Conservation (phyloP, 352 stramenopile genomes). For the Elongisporangium anandrum region DNA sequence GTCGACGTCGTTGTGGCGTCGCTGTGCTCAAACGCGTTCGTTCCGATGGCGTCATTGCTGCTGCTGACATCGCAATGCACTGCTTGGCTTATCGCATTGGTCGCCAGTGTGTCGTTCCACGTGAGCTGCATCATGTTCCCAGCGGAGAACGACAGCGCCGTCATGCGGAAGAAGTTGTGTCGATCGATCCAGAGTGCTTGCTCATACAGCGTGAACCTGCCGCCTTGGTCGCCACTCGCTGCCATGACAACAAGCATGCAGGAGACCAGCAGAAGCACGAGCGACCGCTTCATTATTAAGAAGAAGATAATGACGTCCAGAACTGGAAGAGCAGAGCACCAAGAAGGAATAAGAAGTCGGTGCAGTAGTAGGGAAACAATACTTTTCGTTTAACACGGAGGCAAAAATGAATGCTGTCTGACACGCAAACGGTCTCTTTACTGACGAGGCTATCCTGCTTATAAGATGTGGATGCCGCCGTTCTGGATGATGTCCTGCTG, state of each 20-base stretch:
- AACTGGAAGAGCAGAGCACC: no score
- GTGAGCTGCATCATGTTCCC: slow-evolving; percentile 61
- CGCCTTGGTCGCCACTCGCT: neutral
- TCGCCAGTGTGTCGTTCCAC: slow-evolving; percentile 46
- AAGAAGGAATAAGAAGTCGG: neutral
- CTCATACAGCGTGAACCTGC: neutral
- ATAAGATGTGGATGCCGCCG: slow-evolving; percentile 33
- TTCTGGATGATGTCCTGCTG: slow-evolving; percentile 80
- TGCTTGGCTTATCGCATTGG: slow-evolving; percentile 26
- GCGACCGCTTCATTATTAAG: neutral
- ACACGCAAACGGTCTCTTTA: neutral
- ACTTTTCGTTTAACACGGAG: neutral
- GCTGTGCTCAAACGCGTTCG: slow-evolving; percentile 38
- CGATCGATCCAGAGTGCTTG: slow-evolving; percentile 52
- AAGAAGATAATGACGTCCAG: no score
- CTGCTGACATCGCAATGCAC: slow-evolving; percentile 26
- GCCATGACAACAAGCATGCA: neutral
- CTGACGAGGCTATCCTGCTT: slow-evolving; percentile 8
- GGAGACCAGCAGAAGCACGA: neutral
- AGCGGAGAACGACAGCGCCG: slow-evolving; percentile 52
- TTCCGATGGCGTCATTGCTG: slow-evolving; percentile 14
- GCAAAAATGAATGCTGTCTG: neutral
- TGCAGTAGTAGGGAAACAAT: neutral
- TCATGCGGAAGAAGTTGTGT: slow-evolving; percentile 78
- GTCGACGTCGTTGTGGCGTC: slow-evolving; percentile 15